Base-by-base conservation (phyloP, 306 rosid species). In the Quercus glauca region DNA sequence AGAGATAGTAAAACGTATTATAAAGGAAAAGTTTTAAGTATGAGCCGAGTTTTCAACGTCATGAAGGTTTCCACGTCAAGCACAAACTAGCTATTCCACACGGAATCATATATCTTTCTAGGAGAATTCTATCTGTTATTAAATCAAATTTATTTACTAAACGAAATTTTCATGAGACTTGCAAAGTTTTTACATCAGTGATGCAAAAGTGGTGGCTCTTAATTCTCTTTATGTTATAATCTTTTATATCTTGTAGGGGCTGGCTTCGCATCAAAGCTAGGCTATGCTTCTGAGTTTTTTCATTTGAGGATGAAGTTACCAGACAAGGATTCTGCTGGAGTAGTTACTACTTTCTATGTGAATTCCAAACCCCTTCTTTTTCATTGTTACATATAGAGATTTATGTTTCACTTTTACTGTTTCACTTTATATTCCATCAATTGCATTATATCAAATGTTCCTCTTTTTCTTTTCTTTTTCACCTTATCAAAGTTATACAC, bases 261-360 rank as follows among this genome's bases (percentile, higher is more conserved):
- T 71, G 91, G 91, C 9, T 84, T 90, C 77, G 84, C 71, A 71
- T 88, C 93, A 63, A 86, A 86, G 71, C 79, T 73, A 82, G 57
- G 74, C 31, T 88, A 89, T 19, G 84, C 82, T 25, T 86, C 91
- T 23, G 94, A 91, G 71, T 79, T 82, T 9, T 86, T 90, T 72
- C 71, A 81, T 33, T 0, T 88, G 85, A 80, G 77, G 83, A 86
- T 83, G 73, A 88, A 88, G 79, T 59, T 88, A 60, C 91, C 90
- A 19, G 49, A 20, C 21, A 86, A 83, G 35, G 64, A 88, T 64
- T 80, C 90, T 67, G 83, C 87, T 3, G 91, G 94, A 81, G 86
- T 88, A 71, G 82, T 90, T 58, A 84, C 88, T 5, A 83, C 87
- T 58, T 88, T 41, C 35, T 90, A 88, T 37, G 93, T 87, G 15